phyloP scores from a whole-genome alignment of 305 asterid species.

The Fraxinus paxiana region DNA sequence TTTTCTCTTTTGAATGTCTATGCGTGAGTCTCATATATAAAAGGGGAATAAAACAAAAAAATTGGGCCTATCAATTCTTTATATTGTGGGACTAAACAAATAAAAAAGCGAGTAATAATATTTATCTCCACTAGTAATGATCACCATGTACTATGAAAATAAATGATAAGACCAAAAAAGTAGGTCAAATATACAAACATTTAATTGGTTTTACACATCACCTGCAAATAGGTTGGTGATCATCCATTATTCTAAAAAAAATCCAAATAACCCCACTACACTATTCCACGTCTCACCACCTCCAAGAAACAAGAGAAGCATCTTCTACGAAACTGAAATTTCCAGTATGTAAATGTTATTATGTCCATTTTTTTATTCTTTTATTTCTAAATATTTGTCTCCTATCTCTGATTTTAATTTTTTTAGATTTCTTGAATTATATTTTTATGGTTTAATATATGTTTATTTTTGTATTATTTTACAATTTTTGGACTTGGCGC shows the following conservation, averaged over 20 bases:
- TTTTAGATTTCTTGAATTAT: not conserved
- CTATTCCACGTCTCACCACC: not conserved
- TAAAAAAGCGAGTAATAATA: too few species aligned
- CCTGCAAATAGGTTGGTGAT: not conserved
- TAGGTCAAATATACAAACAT: not conserved
- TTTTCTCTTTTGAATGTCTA: not conserved
- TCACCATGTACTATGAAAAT: not conserved
- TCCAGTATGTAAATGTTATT: not conserved
- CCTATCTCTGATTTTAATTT: not conserved
- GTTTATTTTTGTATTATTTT: not conserved
- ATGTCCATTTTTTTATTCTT: not conserved
- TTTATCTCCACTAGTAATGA: not conserved
- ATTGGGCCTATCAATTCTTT: not conserved
- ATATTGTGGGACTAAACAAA: not conserved
- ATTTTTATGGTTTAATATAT: too few species aligned
- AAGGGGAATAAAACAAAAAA: not conserved
- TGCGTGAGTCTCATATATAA: not conserved
- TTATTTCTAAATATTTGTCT: not conserved
- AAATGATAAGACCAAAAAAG: not conserved
- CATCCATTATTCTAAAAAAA: not conserved
- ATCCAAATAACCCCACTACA: not conserved
- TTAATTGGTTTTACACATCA: not conserved
- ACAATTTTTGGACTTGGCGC: not conserved
- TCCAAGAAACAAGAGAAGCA: not conserved
- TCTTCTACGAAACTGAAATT: not conserved